These are phyloP conservation scores for Arthrobotrys musiformis DNA, from an alignment of 2,329 filamentous ascomycete species.

Conservation along the genomic window DNA sequence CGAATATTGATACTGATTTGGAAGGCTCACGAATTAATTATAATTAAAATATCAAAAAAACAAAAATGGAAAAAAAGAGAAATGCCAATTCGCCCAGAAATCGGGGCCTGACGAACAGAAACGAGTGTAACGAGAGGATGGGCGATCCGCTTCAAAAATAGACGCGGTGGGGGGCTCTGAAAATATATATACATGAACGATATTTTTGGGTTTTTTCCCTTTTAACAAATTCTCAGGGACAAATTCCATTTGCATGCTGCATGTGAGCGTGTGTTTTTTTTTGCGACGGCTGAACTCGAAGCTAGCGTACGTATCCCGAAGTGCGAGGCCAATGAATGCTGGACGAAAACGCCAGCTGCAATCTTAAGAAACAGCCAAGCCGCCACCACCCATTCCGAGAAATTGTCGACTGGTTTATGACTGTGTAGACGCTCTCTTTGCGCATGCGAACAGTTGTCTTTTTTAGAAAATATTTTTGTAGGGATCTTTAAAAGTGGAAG, in stretches of 20 bases:
- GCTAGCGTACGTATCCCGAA: neutral
- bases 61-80: too few relatives aligned
- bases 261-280: neutral
- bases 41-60: too few relatives aligned
- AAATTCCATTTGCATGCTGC: neutral
- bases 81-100: neutral
- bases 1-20: too few relatives aligned
- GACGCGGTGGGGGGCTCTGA: neutral
- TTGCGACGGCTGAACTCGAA: constrained; percentile 6
- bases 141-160: neutral
- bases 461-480: too few relatives aligned
- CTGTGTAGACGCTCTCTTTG: neutral
- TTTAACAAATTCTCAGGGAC: neutral
- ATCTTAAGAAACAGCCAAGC: neutral
- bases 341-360: constrained; percentile 17
- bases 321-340: constrained; percentile 22
- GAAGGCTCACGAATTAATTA: neutral
- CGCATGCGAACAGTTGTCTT: too few relatives aligned
- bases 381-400: neutral
- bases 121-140: neutral
- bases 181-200: constrained; percentile 14
- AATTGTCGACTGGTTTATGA: neutral
- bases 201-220: neutral
- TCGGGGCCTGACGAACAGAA: neutral
- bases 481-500: too few relatives aligned